phyloP scores from a whole-genome alignment of 2,329 filamentous ascomycete genomes.

The Colletotrichum eremochloae region DNA sequence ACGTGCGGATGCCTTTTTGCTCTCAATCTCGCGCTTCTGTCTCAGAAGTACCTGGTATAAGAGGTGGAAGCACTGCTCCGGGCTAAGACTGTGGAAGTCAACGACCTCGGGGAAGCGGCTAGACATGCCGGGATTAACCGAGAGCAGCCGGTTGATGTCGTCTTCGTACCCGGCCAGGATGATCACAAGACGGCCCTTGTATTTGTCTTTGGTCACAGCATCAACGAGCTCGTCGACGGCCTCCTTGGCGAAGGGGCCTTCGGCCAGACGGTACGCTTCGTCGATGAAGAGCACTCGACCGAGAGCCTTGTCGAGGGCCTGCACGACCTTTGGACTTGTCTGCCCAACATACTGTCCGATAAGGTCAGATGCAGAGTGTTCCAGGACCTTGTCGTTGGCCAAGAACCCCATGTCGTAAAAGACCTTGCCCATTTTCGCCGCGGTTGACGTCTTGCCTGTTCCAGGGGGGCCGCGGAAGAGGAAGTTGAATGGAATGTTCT shows the following conservation, averaged over 20 bases:
- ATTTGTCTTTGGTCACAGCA: slow-evolving; percentile 67
- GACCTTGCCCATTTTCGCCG: slow-evolving; percentile 80
- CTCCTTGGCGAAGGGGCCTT: slow-evolving; percentile 69
- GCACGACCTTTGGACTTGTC: slow-evolving; percentile 75
- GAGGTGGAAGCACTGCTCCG: slow-evolving; percentile 59
- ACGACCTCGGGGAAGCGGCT: slow-evolving; percentile 75
- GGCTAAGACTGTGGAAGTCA: slow-evolving; percentile 63
- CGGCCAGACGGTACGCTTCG: slow-evolving; percentile 76
- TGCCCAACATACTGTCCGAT: slow-evolving; percentile 78
- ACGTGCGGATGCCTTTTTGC: slow-evolving; percentile 30
- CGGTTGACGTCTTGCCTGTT: slow-evolving; percentile 81
- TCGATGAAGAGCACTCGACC: slow-evolving; percentile 80
- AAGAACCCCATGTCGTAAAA: slow-evolving; percentile 78
- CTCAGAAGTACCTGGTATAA: slow-evolving; percentile 52
- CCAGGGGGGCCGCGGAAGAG: slow-evolving; percentile 75
- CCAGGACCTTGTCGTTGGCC: slow-evolving; percentile 68
- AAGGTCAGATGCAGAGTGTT: slow-evolving; percentile 77
- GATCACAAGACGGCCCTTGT: slow-evolving; percentile 71
- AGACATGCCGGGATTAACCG: slow-evolving; percentile 71
- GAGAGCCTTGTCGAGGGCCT: slow-evolving; percentile 71
- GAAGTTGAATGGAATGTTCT: slow-evolving; percentile 75
- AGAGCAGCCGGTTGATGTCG: slow-evolving; percentile 75
- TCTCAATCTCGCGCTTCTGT: slow-evolving; percentile 49
- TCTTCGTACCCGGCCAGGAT: slow-evolving; percentile 78
- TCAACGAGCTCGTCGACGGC: slow-evolving; percentile 68